phyloP scores from a whole-genome alignment of 2,329 filamentous ascomycete species.

The Claviceps quebecensis region DNA sequence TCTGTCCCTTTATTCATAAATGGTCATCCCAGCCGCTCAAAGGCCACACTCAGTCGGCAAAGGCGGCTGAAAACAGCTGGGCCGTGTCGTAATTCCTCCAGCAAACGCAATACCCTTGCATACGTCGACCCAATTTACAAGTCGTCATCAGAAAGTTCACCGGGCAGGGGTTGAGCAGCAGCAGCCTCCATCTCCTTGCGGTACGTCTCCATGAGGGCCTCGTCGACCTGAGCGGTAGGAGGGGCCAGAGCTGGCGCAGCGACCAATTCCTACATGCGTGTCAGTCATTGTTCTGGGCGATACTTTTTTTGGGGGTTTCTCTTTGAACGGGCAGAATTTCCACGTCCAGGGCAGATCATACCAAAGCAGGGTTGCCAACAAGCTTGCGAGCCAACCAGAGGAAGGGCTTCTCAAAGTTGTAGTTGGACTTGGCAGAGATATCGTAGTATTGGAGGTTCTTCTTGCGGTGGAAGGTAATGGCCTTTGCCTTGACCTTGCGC shows the following conservation, averaged over 20 bases:
- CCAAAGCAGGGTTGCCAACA: conserved; percentile 62
- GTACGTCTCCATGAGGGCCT: conserved; percentile 68
- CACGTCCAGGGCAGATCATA: conserved; percentile 5
- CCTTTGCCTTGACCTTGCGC: conserved; percentile 99
- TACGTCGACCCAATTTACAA: conserved; percentile 31
- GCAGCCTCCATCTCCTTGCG: conserved; percentile 78
- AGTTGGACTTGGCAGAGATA: conserved; percentile 99
- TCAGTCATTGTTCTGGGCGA: conserved; percentile 12
- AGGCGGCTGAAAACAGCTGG: conserved; percentile 11
- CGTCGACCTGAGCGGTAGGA: conserved; percentile 81
- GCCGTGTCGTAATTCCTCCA: conserved; percentile 13
- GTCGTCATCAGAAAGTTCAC: conserved; percentile 74
- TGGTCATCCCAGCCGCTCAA: conserved; percentile 22
- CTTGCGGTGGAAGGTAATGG: conserved; percentile 99
- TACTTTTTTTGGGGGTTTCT: neutral
- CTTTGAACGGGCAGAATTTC: neutral
- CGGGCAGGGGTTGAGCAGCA: conserved; percentile 72
- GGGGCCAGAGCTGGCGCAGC: conserved; percentile 89
- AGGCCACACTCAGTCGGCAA: conserved; percentile 13
- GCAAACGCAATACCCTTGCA: neutral
- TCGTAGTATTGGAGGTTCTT: conserved; percentile 99
- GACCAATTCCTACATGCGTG: conserved; percentile 66
- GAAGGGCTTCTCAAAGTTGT: conserved; percentile 99
- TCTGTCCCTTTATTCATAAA: conserved; percentile 22
- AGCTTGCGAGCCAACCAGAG: conserved; percentile 98